Percentiles rank a stretch among this genome's conserved stretches.
These are phyloP conservation scores for Lantana camara DNA, from an alignment of 257 asterid genomes.

Conservation along the genomic window DNA sequence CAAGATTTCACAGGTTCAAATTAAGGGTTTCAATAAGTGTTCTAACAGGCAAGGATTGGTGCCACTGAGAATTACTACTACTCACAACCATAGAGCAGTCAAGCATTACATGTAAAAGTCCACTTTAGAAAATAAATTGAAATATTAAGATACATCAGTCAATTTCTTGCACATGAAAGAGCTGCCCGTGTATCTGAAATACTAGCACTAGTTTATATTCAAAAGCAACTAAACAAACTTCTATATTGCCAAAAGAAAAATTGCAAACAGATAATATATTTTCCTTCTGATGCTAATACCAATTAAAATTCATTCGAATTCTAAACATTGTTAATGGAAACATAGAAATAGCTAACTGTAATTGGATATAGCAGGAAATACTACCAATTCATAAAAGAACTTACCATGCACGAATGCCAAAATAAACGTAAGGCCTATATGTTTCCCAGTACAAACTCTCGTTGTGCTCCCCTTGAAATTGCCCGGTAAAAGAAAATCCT, in stretches of 20 bases:
- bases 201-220: background rate
- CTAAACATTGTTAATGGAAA: background rate
- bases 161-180: background rate
- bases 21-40: constrained; percentile 1
- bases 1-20: too few species aligned
- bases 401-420: constrained; percentile 93
- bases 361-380: constrained; percentile 3
- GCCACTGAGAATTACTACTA: background rate
- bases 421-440: constrained; percentile 90
- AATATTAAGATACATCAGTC: constrained; percentile 12
- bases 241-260: background rate
- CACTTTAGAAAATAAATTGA: background rate
- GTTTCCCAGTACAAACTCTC: constrained; percentile 99
- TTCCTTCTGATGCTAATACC: background rate
- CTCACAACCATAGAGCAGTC: background rate
- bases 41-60: too few species aligned
- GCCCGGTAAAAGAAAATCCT: constrained; percentile 20
- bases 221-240: background rate
- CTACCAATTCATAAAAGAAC: constrained; percentile 4
- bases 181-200: background rate
- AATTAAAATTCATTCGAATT: background rate
- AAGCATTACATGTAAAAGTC: background rate
- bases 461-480: constrained; percentile 94
- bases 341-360: background rate
- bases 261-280: background rate